Evolutionary conservation across 257 asterid species (phyloP), one percentile per base, ranked within the genome.

Genomic region (Ehretia macrophylla): DNA sequence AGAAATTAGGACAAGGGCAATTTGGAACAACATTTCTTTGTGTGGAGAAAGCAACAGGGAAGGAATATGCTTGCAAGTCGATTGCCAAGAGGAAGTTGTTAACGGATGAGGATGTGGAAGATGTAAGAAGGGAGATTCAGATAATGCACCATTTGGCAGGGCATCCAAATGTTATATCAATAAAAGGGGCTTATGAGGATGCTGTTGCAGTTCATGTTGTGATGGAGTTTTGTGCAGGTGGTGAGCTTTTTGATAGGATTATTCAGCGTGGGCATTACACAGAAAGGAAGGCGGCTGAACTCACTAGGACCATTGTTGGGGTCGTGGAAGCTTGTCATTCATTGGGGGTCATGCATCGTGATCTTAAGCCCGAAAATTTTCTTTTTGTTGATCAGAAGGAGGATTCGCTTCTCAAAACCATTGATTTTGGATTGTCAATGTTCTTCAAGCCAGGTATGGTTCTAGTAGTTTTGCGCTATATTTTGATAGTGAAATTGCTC

Each of bases 251-350:
- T 1, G 98, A 90, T 56, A 77, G 98, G 84, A 90, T 90, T 44
- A 90, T 83, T 69, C 85, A 85, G 55, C 88, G 91, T 1, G 98
- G 98, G 51, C 98, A 90, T 77, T 90, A 90, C 73, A 83, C 95
- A 0, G 98, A 90, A 75, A 82, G 91, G 77, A 87, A 87, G 76
- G 98, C 98, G 0, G 95, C 98, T 39, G 96, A 82, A 86, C 98
- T 90, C 55, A 87, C 98, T 4, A 85, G 98, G 85, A 90, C 78
- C 11, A 90, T 90, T 11, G 93, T 90, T 68, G 98, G 98, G 21
- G 98, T 90, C 62, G 91, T 90, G 54, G 98, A 90, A 77, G 81
- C 98, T 68, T 90, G 98, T 61, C 98, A 90, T 77, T 90, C 98
- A 4, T 72, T 90, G 72, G 82, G 98, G 20, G 98, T 90, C 50